Base-by-base conservation (phyloP, 805 yeast species). In the Tetrapisispora fleetii region DNA sequence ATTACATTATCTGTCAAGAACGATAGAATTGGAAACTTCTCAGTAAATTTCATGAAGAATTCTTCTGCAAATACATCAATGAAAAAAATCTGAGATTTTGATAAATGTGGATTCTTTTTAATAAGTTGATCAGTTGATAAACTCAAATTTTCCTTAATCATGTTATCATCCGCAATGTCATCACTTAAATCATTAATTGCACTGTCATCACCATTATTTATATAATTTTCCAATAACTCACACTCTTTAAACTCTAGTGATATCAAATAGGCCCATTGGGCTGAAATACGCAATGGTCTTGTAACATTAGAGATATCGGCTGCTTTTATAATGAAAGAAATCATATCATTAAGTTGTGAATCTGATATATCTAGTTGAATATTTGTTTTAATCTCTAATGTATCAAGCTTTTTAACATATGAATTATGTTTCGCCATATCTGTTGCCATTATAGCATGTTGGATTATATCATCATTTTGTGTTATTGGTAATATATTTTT, bases 271-370 rank as follows among this genome's bases (percentile, higher is more conserved):
- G 95, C 96, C 97, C 97, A 90, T 67, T 83, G 81, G 1, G 86
- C 77, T 21, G 91, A 82, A 2, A 87, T 78, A 36, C 76, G 69
- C 49, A 86, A 69, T 4, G 90, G 88, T 51, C 98, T 72, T 10
- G 95, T 80, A 21, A 90, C 96, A 63, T 93, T 93, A 27, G 96
- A 86, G 42, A 93, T 88, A 68, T 93, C 99, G 2, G 98, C 97
- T 65, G 95, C 88, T 69, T 93, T 93, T 52, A 93, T 79, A 51
- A 91, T 73, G 51, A 89, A 68, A 24, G 86, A 76, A 40, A 83
- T 72, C 37, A 88, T 67, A 54, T 85, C 72, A 19, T 41, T 6
- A 9, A 41, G n/a, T 49, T 58, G 58, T 53, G 70, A 54, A 37
- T 54, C 59, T 42, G 52, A 48, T 50, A 59, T 19, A 47, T 46